Base-by-base conservation (phyloP, 352 stramenopile genomes). In the Phytophthora vignae region DNA sequence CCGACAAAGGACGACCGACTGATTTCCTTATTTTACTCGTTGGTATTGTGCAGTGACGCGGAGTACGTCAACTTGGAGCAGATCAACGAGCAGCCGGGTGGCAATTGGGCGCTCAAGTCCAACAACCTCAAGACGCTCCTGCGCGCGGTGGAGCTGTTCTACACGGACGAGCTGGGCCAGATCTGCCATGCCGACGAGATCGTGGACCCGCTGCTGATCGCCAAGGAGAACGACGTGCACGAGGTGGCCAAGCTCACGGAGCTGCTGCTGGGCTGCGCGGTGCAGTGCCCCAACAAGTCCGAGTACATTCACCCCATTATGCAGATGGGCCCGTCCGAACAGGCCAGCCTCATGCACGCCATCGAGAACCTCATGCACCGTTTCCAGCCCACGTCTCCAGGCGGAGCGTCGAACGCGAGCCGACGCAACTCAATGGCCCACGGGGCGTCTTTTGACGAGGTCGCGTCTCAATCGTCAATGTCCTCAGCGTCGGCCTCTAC, bases 291-390 rank as follows among this genome's bases (percentile, higher is more conserved):
- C 3, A 90, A 79, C 73, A 89, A 90, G 33, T 92, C 87, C 19
- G 87, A 92, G 62, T 96, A 94, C 72, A 94, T 96, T 67, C 84
- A 93, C 66, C 78, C 83, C 59, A 96, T 96, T 73, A 88, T 96
- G 82, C 76, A 89, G 65, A 92, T 96, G 84, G 82, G 88, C 22
- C 72, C 85, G 33, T 87, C 82, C 2, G 87, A 90, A 71, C 89
- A 96, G 65, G 84, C 84, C 29, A 93, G 85, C 61, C 79, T 96
- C 60, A 96, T 96, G 89, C 85, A 91, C 73, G 77, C 89, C 31
- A 94, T 96, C 57, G 89, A 96, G 65, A 89, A 88, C 48, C 78
- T 96, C 56, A 94, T 94, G 87, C 85, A 86, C 46, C 87, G 87
- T 48, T 91, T 93, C 69, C 85, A 92, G 40, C 63, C 87, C 25